Conservation (phyloP, 495 filamentous ascomycete species). For the Haplographium delicatum region DNA sequence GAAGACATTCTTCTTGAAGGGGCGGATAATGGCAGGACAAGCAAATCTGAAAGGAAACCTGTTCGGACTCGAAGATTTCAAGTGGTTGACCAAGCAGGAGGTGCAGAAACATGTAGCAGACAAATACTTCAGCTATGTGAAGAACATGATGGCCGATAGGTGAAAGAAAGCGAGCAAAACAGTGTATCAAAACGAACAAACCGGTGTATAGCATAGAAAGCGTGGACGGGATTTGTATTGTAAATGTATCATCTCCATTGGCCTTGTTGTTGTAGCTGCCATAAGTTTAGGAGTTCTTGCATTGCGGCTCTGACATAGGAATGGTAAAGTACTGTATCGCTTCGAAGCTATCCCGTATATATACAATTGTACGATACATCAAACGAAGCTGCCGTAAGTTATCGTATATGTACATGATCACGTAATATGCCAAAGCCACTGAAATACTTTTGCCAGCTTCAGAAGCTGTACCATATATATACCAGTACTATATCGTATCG, state of each 20-base stretch:
- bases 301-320: background rate
- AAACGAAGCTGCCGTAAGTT: too few relatives aligned
- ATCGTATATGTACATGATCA: too few relatives aligned
- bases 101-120: slow-evolving; percentile 54
- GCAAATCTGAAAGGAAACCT: slow-evolving; percentile 69
- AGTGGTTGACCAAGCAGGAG: slow-evolving; percentile 91
- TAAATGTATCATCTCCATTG: slow-evolving; percentile 9
- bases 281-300: too few relatives aligned
- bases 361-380: too few relatives aligned
- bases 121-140: slow-evolving; percentile 67
- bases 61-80: slow-evolving; percentile 72
- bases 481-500: too few relatives aligned
- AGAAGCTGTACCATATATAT: too few relatives aligned
- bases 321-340: too few relatives aligned
- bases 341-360: too few relatives aligned
- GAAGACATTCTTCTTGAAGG: slow-evolving; percentile 95
- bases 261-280: background rate
- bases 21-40: slow-evolving; percentile 93
- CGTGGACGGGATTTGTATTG: slow-evolving; percentile 3
- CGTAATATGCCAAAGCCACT: too few relatives aligned
- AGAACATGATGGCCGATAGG: slow-evolving; percentile 64
- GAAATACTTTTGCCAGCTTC: too few relatives aligned
- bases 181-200: slow-evolving; percentile 1
- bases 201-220: slow-evolving; percentile 1
- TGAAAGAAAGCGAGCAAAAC: slow-evolving; percentile 2